These are phyloP conservation scores for Solioccasus polychromus DNA, from an alignment of 768 basidiomycete species.

Conservation along the genomic window DNA sequence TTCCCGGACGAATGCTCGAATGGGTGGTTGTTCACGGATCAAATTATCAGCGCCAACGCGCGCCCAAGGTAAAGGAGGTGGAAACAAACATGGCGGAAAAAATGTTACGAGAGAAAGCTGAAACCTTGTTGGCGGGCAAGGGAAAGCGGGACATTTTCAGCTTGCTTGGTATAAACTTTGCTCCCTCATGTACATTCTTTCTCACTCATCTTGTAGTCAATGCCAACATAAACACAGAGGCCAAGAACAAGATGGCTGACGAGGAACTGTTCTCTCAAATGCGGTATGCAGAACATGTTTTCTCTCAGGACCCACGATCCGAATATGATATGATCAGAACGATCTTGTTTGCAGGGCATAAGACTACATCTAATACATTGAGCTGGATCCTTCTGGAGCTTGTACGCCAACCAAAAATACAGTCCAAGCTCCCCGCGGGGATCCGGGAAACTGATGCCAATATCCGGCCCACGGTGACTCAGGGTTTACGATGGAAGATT, in stretches of 20 bases:
- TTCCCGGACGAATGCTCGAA: neutral
- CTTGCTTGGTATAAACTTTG: constrained; percentile 35
- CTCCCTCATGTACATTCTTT: neutral
- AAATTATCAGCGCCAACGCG: neutral
- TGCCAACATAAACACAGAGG: constrained; percentile 27
- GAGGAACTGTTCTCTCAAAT: constrained; percentile 16
- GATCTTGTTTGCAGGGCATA: constrained; percentile 51
- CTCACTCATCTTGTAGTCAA: constrained; percentile 15
- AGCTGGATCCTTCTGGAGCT: constrained; percentile 66
- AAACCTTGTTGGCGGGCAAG: constrained; percentile 10
- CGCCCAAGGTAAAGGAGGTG: neutral
- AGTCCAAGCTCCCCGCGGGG: constrained; percentile 51
- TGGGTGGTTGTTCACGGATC: neutral
- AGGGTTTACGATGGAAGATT: constrained; percentile 35
- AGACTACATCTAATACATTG: constrained; percentile 58
- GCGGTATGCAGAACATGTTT: constrained; percentile 15
- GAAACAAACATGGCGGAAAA: constrained; percentile 3
- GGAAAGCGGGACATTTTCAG: constrained; percentile 15
- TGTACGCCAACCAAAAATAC: constrained; percentile 53
- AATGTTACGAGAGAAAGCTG: constrained; percentile 8
- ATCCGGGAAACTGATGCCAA: constrained; percentile 11
- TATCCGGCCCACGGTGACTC: constrained; percentile 13
- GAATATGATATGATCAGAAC: constrained; percentile 31
- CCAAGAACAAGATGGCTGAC: constrained; percentile 23
- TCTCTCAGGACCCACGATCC: too few species aligned